Evolutionary conservation across 2,329 filamentous ascomycete genomes (phyloP).

Genomic region (Microdochium trichocladiopsis): DNA sequence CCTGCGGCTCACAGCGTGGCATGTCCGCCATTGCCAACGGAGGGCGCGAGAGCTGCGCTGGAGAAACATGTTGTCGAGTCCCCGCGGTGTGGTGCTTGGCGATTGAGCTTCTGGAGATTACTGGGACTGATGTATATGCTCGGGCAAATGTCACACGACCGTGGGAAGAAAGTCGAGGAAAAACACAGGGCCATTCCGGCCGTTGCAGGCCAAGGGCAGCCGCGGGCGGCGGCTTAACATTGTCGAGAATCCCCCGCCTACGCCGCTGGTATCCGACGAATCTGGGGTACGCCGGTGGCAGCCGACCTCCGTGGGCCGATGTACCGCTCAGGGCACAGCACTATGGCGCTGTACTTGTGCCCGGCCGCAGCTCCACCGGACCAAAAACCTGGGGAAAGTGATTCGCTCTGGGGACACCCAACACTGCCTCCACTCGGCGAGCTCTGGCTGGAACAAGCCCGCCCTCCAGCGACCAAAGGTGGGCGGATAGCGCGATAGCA

Average conservation of each 20-base stretch:
- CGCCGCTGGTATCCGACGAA: slow-evolving; percentile 9
- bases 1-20: slow-evolving; percentile 29
- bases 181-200: background rate
- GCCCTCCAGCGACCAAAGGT: too few species aligned
- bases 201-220: background rate
- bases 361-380: background rate
- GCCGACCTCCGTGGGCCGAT: slow-evolving; percentile 1
- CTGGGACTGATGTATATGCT: background rate
- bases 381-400: background rate
- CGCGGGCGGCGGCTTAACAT: slow-evolving; percentile 1
- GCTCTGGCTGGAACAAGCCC: too few species aligned
- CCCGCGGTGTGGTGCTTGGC: background rate
- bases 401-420: too few species aligned
- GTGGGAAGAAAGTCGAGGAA: background rate
- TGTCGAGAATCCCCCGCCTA: slow-evolving; percentile 3
- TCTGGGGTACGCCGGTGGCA: slow-evolving; percentile 8
- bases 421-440: too few species aligned
- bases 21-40: slow-evolving; percentile 42
- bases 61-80: slow-evolving; percentile 42
- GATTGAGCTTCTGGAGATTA: background rate
- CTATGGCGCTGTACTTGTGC: background rate
- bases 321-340: background rate
- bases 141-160: background rate
- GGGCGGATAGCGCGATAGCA: too few species aligned
- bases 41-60: slow-evolving; percentile 42